Conservation (phyloP, 75 land plant genomes). For the Gnetum montanum region DNA sequence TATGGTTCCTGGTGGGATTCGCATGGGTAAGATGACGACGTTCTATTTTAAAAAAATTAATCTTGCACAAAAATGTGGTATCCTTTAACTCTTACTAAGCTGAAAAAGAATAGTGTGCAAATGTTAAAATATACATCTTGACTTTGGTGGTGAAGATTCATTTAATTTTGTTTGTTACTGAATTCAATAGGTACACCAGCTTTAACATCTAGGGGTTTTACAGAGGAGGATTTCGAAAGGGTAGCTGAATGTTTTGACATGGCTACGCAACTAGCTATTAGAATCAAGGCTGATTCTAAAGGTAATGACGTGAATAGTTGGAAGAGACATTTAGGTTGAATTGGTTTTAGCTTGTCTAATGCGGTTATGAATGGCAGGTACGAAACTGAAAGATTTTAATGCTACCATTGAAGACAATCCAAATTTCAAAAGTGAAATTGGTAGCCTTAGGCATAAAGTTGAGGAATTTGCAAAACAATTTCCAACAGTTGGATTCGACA, state of each 20-base stretch:
- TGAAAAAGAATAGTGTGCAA: neutral
- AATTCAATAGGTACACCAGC: conserved; percentile 62
- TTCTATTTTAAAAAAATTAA: no score
- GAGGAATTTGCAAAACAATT: conserved; percentile 55
- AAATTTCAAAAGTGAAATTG: conserved; percentile 26
- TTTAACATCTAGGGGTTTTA: conserved; percentile 50
- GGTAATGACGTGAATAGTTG: conserved; percentile 9
- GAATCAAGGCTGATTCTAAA: conserved; percentile 26
- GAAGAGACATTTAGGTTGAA: neutral
- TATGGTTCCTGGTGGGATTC: conserved; percentile 51
- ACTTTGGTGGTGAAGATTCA: no score
- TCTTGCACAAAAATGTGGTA: no score
- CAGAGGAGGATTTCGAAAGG: conserved; percentile 47
- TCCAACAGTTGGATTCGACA: conserved; percentile 52
- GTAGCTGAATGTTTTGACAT: conserved; percentile 44
- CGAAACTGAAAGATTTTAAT: conserved; percentile 45
- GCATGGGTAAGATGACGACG: conserved; percentile 31
- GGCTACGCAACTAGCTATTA: conserved; percentile 31
- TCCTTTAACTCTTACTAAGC: no score
- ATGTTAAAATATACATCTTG: neutral
- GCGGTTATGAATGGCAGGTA: conserved; percentile 7
- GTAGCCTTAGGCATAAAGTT: conserved; percentile 21
- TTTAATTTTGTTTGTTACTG: no score
- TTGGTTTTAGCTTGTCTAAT: neutral
- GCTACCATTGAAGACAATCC: conserved; percentile 26